Percentiles rank a stretch among this genome's conserved stretches.
Conservation (phyloP, 1,284 basidiomycete species). For the Rhodotorula sp. region DNA sequence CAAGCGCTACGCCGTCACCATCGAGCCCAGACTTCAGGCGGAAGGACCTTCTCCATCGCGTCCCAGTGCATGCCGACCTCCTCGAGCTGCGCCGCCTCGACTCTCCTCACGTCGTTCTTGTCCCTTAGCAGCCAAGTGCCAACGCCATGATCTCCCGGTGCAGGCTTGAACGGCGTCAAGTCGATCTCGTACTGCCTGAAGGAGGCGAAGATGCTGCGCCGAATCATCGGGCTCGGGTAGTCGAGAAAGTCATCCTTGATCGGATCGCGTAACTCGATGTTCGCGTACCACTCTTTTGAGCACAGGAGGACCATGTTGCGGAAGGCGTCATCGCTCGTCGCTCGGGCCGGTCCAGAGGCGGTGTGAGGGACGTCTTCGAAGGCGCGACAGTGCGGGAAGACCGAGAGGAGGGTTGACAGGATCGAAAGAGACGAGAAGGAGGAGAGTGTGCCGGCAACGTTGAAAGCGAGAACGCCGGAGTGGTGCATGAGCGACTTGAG, state of each 20-base stretch:
- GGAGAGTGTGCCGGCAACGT: slow-evolving; percentile 66
- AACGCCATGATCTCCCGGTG: not conserved
- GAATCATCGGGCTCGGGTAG: slow-evolving; percentile 14
- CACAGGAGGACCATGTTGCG: slow-evolving; percentile 40
- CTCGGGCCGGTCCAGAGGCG: not conserved
- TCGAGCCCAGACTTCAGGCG: slow-evolving; percentile 33
- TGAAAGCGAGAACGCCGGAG: slow-evolving; percentile 74
- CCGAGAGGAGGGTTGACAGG: slow-evolving; percentile 62
- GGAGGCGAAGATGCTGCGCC: slow-evolving; percentile 22
- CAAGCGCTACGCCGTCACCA: slow-evolving; percentile 19
- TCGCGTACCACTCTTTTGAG: slow-evolving; percentile 4
- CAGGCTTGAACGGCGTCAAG: slow-evolving; percentile 3
- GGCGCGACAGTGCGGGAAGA: slow-evolving; percentile 62
- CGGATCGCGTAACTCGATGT: slow-evolving; percentile 15
- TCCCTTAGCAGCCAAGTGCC: slow-evolving; percentile 9
- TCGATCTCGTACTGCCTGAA: slow-evolving; percentile 33
- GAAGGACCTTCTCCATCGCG: slow-evolving; percentile 38
- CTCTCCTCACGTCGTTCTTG: not conserved
- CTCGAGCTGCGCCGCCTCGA: slow-evolving; percentile 17
- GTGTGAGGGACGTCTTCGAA: not conserved
- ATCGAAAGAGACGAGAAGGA: slow-evolving; percentile 67
- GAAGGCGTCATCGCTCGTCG: not conserved
- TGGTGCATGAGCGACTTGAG: slow-evolving; percentile 64
- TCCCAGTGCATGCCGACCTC: slow-evolving; percentile 35
- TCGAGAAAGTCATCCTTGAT: slow-evolving; percentile 13